Conservation (phyloP, 1,284 basidiomycete species). For the Paramarasmius palmivorus region DNA sequence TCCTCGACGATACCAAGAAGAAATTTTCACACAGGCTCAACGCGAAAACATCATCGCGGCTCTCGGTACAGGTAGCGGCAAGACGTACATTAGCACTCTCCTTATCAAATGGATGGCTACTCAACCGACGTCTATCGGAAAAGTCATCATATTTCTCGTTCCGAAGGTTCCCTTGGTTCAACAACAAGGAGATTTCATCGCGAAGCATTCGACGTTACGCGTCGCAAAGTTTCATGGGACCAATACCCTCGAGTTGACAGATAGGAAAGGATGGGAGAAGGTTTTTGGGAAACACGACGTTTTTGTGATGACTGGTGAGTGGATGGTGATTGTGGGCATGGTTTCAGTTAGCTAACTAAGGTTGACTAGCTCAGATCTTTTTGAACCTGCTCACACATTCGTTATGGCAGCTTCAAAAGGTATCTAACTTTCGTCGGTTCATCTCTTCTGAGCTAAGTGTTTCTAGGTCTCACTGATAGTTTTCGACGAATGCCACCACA, state of each 20-base stretch:
- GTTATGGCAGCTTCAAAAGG: constrained; percentile 70
- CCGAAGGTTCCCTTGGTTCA: constrained; percentile 82
- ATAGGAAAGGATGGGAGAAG: constrained; percentile 63
- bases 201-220: constrained; percentile 61
- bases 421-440: constrained; percentile 19
- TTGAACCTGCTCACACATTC: constrained; percentile 78
- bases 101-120: constrained; percentile 74
- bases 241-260: constrained; percentile 62
- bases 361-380: constrained; percentile 79
- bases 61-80: constrained; percentile 77
- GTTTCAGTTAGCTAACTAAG: too few relatives aligned
- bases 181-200: constrained; percentile 74
- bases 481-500: constrained; percentile 84
- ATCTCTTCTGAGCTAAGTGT: constrained; percentile 1
- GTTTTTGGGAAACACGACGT: constrained; percentile 68
- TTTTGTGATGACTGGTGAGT: constrained; percentile 77
- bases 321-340: not conserved
- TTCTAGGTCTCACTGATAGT: constrained; percentile 71
- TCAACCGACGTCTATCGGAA: constrained; percentile 45
- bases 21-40: constrained; percentile 74
- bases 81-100: constrained; percentile 80
- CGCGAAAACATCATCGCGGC: constrained; percentile 76
- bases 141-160: constrained; percentile 72
- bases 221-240: constrained; percentile 70
- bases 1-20: constrained; percentile 67